phyloP scores from a whole-genome alignment of 139 green algal species.

The Nannochloris sp. region DNA sequence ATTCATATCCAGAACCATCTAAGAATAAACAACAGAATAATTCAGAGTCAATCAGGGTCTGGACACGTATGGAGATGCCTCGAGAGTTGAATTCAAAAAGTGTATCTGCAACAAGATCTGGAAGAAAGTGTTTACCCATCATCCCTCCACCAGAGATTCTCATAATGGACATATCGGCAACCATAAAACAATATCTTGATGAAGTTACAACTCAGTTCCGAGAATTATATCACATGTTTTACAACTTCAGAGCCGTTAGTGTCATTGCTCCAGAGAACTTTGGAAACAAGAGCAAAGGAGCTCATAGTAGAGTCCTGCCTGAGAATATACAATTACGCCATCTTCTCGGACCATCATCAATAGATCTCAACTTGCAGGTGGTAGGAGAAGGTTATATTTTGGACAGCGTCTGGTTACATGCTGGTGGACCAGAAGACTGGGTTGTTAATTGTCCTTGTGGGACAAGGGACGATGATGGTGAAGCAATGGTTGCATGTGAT shows the following conservation, averaged over 20 bases:
- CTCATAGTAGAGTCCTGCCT: too few species aligned
- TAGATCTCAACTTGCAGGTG: background rate
- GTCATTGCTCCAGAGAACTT: too few species aligned
- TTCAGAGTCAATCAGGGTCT: too few species aligned
- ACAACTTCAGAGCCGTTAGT: background rate
- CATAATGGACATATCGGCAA: slow-evolving; percentile 20
- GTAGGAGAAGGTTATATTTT: slow-evolving; percentile 28
- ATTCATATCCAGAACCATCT: background rate
- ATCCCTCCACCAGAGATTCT: slow-evolving; percentile 44
- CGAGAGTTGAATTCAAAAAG: too few species aligned
- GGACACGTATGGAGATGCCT: too few species aligned
- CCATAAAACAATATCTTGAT: slow-evolving; percentile 38
- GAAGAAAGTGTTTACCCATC: background rate
- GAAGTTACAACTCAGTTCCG: slow-evolving; percentile 32
- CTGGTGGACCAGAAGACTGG: slow-evolving; percentile 82
- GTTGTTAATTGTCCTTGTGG: slow-evolving; percentile 72
- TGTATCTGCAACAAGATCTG: too few species aligned
- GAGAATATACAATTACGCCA: background rate
- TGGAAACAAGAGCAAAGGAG: background rate
- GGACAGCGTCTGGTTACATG: slow-evolving; percentile 35
- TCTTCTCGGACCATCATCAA: background rate
- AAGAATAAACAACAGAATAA: background rate
- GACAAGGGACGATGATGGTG: slow-evolving; percentile 84
- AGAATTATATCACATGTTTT: slow-evolving; percentile 61
- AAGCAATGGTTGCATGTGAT: slow-evolving; percentile 93